Evolutionary conservation across 495 filamentous ascomycete genomes (phyloP), one percentile per base, ranked within the genome.

Genomic region (Diplogelasinospora grovesii): DNA sequence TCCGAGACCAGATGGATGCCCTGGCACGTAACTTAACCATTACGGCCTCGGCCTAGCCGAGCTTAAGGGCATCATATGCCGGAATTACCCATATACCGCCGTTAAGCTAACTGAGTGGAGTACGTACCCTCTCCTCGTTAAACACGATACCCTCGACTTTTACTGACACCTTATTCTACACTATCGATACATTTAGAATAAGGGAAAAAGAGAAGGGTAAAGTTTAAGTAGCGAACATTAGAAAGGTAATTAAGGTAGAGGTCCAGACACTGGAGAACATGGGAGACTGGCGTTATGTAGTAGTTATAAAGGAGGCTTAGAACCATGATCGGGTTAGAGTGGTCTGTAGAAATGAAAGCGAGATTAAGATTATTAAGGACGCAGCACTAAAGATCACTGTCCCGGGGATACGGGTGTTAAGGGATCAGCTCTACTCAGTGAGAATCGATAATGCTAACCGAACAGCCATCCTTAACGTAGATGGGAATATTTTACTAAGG

Each of bases 61-160:
- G 41, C 31, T 26, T 32, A 14, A 43, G 30, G 18, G n/a, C 15
- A 22, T 43, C 31, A 22, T 43, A 43, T 26, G 31, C 23, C 2
- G 41, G 36, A 3, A 21, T 36, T 19, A 32, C 41, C 15, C 31
- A 24, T 19, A 43, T 31, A 3, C 39, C 39, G 2, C 39, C 30
- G 22, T 4, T 16, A n/a, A 43, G 39, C 30, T 22, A 35, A 27
- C 39, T 31, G 20, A 43, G 39, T 23, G 22, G 30, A 5, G 3
- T 35, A 11, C 39, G 39, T 10, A 43, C 39, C 29, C 14, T 35
- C 22, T 43, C 39, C 8, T n/a, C n/a, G n/a, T 24, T 22, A 4
- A 5, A 14, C 15, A 20, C 27, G 6, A 34, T 22, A 16, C 29
- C 1, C 13, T 33, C 39, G 0, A 23, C 39, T 13, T 19, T 41